Percentiles rank a stretch among this genome's conserved stretches.
Conservation (phyloP, 805 yeast species). For the Schizosaccharomyces lindneri region DNA sequence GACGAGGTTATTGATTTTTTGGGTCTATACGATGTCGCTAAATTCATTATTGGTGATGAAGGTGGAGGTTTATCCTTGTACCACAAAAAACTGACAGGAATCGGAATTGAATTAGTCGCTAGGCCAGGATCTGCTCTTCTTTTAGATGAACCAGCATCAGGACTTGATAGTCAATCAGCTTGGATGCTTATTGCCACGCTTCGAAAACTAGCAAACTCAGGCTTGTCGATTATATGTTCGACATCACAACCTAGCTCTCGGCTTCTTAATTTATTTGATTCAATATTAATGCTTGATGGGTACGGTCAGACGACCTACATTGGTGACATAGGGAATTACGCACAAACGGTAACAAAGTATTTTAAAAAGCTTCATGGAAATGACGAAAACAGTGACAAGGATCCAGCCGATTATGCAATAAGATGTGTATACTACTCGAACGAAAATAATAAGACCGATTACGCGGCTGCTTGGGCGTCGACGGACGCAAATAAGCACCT, state of each 20-base stretch:
- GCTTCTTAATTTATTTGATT: constrained; percentile 51
- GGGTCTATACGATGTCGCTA: constrained; percentile 40
- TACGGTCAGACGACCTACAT: constrained; percentile 59
- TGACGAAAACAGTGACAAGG: constrained; percentile 12
- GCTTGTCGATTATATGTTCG: constrained; percentile 46
- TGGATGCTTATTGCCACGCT: constrained; percentile 39
- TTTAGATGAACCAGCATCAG: constrained; percentile 95
- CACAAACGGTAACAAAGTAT: constrained; percentile 32
- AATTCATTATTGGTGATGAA: constrained; percentile 49
- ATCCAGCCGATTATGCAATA: constrained; percentile 66
- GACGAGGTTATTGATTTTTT: constrained; percentile 37
- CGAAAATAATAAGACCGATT: constrained; percentile 32
- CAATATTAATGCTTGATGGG: constrained; percentile 38
- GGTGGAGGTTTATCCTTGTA: constrained; percentile 47
- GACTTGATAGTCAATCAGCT: constrained; percentile 61
- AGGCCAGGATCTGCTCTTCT: constrained; percentile 48
- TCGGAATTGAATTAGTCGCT: constrained; percentile 44
- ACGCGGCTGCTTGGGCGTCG: constrained; percentile 34
- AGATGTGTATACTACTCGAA: constrained; percentile 28
- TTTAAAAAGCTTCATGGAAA: constrained; percentile 27
- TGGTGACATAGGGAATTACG: constrained; percentile 44
- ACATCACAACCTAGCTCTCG: constrained; percentile 74
- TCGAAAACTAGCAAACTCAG: constrained; percentile 30
- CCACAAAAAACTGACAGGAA: constrained; percentile 35
- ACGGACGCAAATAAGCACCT: constrained; percentile 16